Evolutionary conservation across 805 yeast genomes (phyloP), one percentile per base, ranked within the genome.

Genomic region (Scheffersomyces lignosus): DNA sequence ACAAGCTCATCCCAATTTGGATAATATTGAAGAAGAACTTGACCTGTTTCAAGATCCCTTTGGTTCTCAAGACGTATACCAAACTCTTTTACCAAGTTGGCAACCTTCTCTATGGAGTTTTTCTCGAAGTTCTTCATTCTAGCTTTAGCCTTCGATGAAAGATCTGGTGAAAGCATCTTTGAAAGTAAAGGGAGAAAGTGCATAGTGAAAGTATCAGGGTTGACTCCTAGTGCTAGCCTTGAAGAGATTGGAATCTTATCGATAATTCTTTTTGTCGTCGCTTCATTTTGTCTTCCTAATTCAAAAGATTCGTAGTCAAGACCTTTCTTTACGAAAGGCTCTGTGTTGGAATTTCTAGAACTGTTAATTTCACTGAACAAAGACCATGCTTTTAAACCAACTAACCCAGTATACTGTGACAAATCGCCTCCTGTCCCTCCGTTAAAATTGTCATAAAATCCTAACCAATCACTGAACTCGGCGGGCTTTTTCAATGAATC

Each of bases 391-490:
- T 80, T 83, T 51, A 84, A 52, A 0, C 81, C 77, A 0, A 81
- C 77, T 15, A 75, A 63, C 0, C 81, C 62, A 4, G 74, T 66
- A 50, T 87, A 89, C 15, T 75, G 64, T 17, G 70, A 62, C 33
- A 80, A 49, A 15, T 74, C 78, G 3, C 70, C 70, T 40, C 69
- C 70, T 32, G 65, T 65, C 1, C 67, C 63, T 29, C 62, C 62
- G 9, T 43, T 44, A 54, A 83, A 58, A n/a, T 62, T 32, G 54
- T 90, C 97, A 44, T 81, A 76, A 54, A 84, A 86, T 46, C 62
- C 74, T 18, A 86, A 54, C 96, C 96, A 90, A 44, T 87, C 93
- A 28, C 85, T 75, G 6, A 88, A 63, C 17, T 58, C 64, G 10
- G 75, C 58, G 0, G 95, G 84, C 45, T 81, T 82, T 6, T 47